These are phyloP conservation scores for Pulveroboletus sp. DNA, from an alignment of 768 basidiomycete species.

Conservation along the genomic window DNA sequence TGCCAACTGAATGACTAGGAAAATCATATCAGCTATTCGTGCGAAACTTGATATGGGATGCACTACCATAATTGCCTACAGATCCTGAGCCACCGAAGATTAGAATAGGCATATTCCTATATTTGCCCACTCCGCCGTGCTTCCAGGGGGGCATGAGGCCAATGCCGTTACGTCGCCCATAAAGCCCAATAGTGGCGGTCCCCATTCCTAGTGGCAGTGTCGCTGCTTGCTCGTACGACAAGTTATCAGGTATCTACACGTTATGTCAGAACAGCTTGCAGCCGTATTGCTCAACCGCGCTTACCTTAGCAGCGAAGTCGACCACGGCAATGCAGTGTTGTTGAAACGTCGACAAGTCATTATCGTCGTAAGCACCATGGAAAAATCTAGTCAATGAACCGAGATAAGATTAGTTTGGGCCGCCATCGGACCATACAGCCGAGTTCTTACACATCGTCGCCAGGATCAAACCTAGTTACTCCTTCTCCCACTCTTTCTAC, in stretches of 20 bases:
- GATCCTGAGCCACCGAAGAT: conserved; percentile 49
- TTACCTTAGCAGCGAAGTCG: conserved; percentile 41
- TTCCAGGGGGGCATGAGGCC: conserved; percentile 41
- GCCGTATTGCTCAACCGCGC: neutral
- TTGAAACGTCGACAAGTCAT: conserved; percentile 42
- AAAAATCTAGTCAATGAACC: conserved; percentile 33
- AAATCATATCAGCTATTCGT: conserved; percentile 15
- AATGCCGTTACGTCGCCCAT: conserved; percentile 38
- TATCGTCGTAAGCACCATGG: conserved; percentile 38
- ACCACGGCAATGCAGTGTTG: conserved; percentile 42
- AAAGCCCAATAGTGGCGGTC: conserved; percentile 51
- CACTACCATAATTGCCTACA: conserved; percentile 49
- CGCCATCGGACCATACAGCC: conserved; percentile 5
- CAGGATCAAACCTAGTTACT: conserved; percentile 46
- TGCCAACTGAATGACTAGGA: conserved; percentile 38
- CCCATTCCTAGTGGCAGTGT: conserved; percentile 49
- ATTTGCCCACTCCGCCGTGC: conserved; percentile 36
- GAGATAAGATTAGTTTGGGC: conserved; percentile 25
- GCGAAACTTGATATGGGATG: conserved; percentile 3
- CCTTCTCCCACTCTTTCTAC: conserved; percentile 51
- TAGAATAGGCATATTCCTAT: conserved; percentile 43
- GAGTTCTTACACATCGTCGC: conserved; percentile 49
- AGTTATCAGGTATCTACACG: conserved; percentile 42
- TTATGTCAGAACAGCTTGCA: conserved; percentile 8
- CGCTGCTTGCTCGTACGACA: conserved; percentile 48